phyloP scores from a whole-genome alignment of 164 flowering plant genomes.

The Stephania cephalantha region DNA sequence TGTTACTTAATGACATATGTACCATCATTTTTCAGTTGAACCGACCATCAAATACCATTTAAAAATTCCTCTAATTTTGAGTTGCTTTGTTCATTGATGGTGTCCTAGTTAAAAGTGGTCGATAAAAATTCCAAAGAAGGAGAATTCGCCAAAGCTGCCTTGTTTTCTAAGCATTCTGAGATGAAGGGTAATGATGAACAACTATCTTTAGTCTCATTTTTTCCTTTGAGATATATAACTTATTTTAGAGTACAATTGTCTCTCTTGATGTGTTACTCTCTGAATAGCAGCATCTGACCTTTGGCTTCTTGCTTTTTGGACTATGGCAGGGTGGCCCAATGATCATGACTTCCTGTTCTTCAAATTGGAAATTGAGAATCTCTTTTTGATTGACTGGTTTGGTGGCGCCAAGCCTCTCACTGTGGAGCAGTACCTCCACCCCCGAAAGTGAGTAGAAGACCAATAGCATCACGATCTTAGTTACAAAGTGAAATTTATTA shows the following conservation, averaged over 20 bases:
- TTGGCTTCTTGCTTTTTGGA: neutral
- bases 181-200: conserved; percentile 57
- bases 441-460: conserved; percentile 46
- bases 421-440: conserved; percentile 57
- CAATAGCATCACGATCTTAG: neutral
- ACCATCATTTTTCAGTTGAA: neutral
- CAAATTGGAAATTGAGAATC: conserved; percentile 62
- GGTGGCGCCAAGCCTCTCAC: conserved; percentile 87
- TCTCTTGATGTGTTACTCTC: neutral
- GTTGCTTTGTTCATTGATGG: neutral
- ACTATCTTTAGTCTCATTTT: neutral
- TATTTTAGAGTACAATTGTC: neutral
- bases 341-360: conserved; percentile 68
- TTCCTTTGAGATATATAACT: neutral
- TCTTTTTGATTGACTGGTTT: conserved; percentile 81
- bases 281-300: neutral
- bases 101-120: conserved; percentile 49
- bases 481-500: neutral
- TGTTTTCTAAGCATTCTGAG: conserved; percentile 91
- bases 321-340: conserved; percentile 70
- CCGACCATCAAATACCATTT: neutral
- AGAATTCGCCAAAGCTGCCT: conserved; percentile 50
- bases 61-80: neutral
- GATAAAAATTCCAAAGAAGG: conserved; percentile 49
- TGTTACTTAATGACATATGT: neutral